These are phyloP conservation scores for Pseudozyma tsukubaensis DNA, from an alignment of 1,284 basidiomycete genomes.

Conservation along the genomic window DNA sequence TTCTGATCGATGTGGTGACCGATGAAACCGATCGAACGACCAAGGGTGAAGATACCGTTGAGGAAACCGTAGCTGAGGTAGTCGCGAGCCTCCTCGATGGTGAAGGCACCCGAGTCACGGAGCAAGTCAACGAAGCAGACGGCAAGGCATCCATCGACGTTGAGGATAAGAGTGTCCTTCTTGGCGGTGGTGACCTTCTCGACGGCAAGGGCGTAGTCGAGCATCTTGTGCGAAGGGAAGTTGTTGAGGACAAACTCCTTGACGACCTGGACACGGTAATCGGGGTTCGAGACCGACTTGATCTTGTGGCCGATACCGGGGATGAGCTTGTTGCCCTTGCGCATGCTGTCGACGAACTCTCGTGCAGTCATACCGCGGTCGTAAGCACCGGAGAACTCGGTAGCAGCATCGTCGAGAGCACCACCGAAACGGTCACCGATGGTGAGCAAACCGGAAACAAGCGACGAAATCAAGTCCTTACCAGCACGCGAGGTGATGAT, in stretches of 20 bases:
- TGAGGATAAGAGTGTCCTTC: slow-evolving; percentile 81
- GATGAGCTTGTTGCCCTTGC: slow-evolving; percentile 96
- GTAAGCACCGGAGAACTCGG: slow-evolving; percentile 85
- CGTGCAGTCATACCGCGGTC: slow-evolving; percentile 92
- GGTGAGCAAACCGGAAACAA: slow-evolving; percentile 94
- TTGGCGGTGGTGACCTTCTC: slow-evolving; percentile 98
- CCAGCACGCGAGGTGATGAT: slow-evolving; percentile 98
- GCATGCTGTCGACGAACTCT: slow-evolving; percentile 95
- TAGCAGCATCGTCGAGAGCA: slow-evolving; percentile 96
- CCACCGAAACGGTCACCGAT: slow-evolving; percentile 99
- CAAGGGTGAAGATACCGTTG: slow-evolving; percentile 96
- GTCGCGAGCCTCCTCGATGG: slow-evolving; percentile 93
- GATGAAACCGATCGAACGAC: slow-evolving; percentile 96
- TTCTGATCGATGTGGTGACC: slow-evolving; percentile 96
- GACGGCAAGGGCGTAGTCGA: slow-evolving; percentile 98
- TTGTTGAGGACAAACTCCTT: slow-evolving; percentile 96
- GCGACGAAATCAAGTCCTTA: slow-evolving; percentile 96
- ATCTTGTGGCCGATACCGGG: slow-evolving; percentile 99
- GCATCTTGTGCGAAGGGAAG: slow-evolving; percentile 81
- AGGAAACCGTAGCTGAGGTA: slow-evolving; percentile 92
- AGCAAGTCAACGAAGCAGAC: slow-evolving; percentile 98
- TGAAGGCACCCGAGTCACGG: slow-evolving; percentile 92
- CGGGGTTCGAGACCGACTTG: slow-evolving; percentile 76
- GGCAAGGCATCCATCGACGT: slow-evolving; percentile 95
- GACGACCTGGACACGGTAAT: slow-evolving; percentile 88